Percentiles rank a stretch among this genome's conserved stretches.
phyloP scores from a whole-genome alignment of 176 grass and related monocot species.

The Oropetium thomaeum region DNA sequence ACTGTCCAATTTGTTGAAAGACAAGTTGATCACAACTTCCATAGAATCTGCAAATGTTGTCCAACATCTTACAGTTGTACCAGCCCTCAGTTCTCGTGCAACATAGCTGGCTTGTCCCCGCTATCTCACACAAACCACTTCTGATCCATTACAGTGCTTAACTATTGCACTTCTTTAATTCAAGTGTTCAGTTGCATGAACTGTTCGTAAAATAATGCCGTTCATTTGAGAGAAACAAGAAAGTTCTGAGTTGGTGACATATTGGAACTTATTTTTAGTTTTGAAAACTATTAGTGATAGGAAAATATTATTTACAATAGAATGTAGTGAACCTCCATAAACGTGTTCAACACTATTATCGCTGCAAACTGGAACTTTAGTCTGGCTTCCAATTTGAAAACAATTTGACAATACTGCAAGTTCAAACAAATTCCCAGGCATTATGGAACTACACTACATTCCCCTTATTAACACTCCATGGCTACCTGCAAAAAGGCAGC shows the following conservation, averaged over 20 bases:
- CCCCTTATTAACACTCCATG: no score
- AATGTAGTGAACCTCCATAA: conserved; percentile 21
- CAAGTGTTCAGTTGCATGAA: neutral
- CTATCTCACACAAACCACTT: neutral
- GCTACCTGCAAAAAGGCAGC: no score
- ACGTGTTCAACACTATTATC: conserved; percentile 1
- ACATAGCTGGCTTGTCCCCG: conserved; percentile 21
- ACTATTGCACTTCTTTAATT: neutral
- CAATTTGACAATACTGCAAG: no score
- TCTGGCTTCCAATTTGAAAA: no score
- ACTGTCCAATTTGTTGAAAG: neutral
- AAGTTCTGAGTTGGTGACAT: no score
- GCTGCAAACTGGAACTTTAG: no score
- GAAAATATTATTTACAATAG: no score
- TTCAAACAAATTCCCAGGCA: no score
- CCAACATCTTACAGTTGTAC: conserved; percentile 13
- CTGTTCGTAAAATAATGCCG: neutral
- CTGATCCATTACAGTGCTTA: neutral
- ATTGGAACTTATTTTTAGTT: no score
- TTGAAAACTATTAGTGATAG: no score
- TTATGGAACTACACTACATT: no score
- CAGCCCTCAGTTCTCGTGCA: conserved; percentile 10
- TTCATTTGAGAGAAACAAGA: neutral
- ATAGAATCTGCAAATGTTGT: neutral
- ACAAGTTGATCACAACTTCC: conserved; percentile 8